Evolutionary conservation across 257 asterid genomes (phyloP).

Genomic region (Przewalskia tangutica): DNA sequence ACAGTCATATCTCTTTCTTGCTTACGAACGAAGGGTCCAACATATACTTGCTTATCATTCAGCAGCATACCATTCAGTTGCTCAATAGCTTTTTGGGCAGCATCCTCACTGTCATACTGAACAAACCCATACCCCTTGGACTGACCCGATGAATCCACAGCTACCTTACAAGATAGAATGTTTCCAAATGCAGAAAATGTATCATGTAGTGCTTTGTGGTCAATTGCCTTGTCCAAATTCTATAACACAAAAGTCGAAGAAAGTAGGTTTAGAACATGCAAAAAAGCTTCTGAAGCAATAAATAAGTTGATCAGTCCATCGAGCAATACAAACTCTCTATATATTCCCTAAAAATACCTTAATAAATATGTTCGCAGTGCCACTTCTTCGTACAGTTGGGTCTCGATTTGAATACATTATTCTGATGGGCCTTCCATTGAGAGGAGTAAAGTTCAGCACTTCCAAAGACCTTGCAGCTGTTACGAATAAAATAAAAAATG

Average conservation of each 20-base stretch:
- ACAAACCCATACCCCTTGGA: slow-evolving; percentile 91
- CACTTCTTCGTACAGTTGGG: slow-evolving; percentile 70
- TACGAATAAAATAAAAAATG: slow-evolving; percentile 5
- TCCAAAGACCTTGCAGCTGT: slow-evolving; percentile 76
- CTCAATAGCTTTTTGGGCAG: slow-evolving; percentile 76
- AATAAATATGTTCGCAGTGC: slow-evolving; percentile 74
- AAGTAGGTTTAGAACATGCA: neutral
- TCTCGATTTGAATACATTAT: slow-evolving; percentile 82
- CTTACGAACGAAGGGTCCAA: slow-evolving; percentile 78
- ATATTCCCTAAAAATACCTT: slow-evolving; percentile 37
- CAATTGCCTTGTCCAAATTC: slow-evolving; percentile 92
- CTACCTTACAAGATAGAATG: slow-evolving; percentile 80
- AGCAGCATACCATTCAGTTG: slow-evolving; percentile 81
- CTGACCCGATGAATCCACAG: slow-evolving; percentile 59
- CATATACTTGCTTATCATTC: slow-evolving; percentile 82
- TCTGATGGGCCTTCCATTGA: slow-evolving; percentile 74
- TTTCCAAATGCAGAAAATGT: slow-evolving; percentile 77
- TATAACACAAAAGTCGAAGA: slow-evolving; percentile 7
- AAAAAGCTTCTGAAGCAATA: neutral
- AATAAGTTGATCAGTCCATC: neutral
- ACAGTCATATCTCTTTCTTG: slow-evolving; percentile 70
- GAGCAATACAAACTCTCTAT: neutral
- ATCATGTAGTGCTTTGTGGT: slow-evolving; percentile 82
- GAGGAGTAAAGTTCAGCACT: slow-evolving; percentile 73
- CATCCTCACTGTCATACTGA: slow-evolving; percentile 74